Base-by-base conservation (phyloP, 495 filamentous ascomycete genomes). In the Daldinia loculata region DNA sequence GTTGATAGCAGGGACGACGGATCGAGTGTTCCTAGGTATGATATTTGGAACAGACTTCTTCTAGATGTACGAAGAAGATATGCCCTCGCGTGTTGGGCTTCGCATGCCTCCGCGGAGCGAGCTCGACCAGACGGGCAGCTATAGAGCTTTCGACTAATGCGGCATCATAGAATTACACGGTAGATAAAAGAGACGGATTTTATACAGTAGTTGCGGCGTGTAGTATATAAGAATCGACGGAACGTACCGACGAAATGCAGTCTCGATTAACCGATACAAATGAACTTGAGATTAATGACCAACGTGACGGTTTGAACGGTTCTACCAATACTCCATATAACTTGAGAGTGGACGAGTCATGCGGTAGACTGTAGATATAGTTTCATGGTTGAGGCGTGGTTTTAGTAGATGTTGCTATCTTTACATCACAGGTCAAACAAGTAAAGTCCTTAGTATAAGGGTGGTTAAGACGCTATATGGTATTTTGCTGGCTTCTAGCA, bases 81-180 rank as follows among this genome's bases (percentile, higher is more conserved):
- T 3, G 52, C 4, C 5, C 48, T 55, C 27, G 26, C 56, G 3
- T 26, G 26, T 38, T 61, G 27, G 41, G 34, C 56, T 68, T 61
- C 27, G 7, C 22, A 19, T 58, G 45, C 41, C 34, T 52, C 39
- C 17, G 24, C 27, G 51, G 14, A 34, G 30, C 29, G 32, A 69
- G 48, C 56, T 56, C 36, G 48, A 48, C 29, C 12, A 29, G 17
- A 38, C 36, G 27, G 26, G 36, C 26, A 52, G 39, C 58, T 58
- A 62, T 39, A 56, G 51, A 58, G 56, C 22, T 64, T 69, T 26
- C 32, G 26, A 52, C 30, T 69, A 63, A 59, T 64, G 45, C 43
- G 60, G 45, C 67, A 69, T 57, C 55, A 69, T 69, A 69, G 67
- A 69, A 29, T 51, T 69, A 62, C 27, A 59, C 45, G 67, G 67